Base-by-base conservation (phyloP, 2,329 filamentous ascomycete species). In the Exophiala xenobiotica region DNA sequence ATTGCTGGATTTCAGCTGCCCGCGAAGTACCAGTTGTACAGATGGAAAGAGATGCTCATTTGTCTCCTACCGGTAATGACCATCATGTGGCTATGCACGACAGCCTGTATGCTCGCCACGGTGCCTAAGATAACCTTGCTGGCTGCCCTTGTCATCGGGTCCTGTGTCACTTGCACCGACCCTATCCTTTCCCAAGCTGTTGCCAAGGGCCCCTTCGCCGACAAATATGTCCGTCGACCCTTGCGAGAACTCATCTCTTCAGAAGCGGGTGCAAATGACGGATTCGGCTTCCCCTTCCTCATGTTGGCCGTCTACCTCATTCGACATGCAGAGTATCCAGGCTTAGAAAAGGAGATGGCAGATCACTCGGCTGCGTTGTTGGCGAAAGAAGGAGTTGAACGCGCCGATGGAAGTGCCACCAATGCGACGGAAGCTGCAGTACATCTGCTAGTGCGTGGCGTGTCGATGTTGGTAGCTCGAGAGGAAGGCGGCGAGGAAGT, bases 1-100 rank as follows among this genome's bases (percentile, higher is more conserved):
- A 84, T 84, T 52, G 80, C 79, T 2, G 82, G 81, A 20, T 84
- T 79, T 58, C 79, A 85, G 60, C 68, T 85, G 1, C 82, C 81
- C 0, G 77, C 78, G 37, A 77, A 74, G 61, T 85, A 84, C 63
- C 67, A 76, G 33, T 64, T 65, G 49, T 61, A 65, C 1, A 74
- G 74, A 2, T 78, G 75, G 68, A 77, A 74, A 49, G 79, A 81
- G 49, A 74, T 84, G 65, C 64, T 72, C 3, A 70, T 83, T 6
- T 78, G 75, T 37, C 68, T 85, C 4, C 59, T 84, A 5, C 81
- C 81, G 2, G 70, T 82, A 56, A 84, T 83, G 81, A 78, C 79
- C 1, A 67, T 82, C 45, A 82, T 82, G 75, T 85, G 82, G 81
- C 63, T 85, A 5, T 73, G 69, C 57, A 83, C 80, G 0, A 79